A percentile compares a stretch with the other conserved stretches of the same genome.
These are phyloP conservation scores for Forsythia viridissima DNA, from an alignment of 257 asterid species.

Conservation along the genomic window DNA sequence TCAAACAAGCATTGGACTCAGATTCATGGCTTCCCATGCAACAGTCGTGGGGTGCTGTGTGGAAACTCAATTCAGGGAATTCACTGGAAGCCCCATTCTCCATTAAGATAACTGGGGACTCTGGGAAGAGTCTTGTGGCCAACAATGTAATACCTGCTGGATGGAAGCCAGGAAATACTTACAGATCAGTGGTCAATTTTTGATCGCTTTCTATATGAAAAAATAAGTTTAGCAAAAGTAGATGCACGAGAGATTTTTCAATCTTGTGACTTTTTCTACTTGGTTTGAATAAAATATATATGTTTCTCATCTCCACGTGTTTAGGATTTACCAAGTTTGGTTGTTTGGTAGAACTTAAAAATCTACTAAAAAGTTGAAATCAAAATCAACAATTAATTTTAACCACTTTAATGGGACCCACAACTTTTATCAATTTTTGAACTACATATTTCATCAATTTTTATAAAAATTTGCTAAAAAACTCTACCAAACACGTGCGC, in stretches of 20 bases:
- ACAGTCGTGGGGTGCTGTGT: constrained; percentile 78
- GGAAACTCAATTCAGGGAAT: constrained; percentile 49
- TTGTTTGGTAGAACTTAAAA: too few relatives aligned
- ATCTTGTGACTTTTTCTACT: neutral
- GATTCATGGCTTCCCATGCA: constrained; percentile 59
- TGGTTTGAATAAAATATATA: neutral
- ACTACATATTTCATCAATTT: too few relatives aligned
- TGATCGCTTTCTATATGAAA: neutral
- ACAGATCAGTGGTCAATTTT: constrained; percentile 69
- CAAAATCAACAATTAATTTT: too few relatives aligned
- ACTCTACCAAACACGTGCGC: too few relatives aligned
- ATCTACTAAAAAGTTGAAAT: too few relatives aligned
- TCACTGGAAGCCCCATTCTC: constrained; percentile 57
- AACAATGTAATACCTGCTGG: constrained; percentile 67
- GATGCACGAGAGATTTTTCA: neutral
- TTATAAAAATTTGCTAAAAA: too few relatives aligned
- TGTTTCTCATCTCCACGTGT: too few relatives aligned
- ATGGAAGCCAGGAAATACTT: constrained; percentile 58
- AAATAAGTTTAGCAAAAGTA: neutral
- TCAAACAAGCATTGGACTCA: constrained; percentile 44
- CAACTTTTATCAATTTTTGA: too few relatives aligned
- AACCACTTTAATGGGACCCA: too few relatives aligned
- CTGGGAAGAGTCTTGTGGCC: constrained; percentile 59
- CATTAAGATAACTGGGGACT: constrained; percentile 47
- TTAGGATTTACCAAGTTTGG: too few relatives aligned